Evolutionary conservation across 2,329 filamentous ascomycete genomes (phyloP), one percentile per base, ranked within the genome.

Genomic region (Aspergillus cejpii): DNA sequence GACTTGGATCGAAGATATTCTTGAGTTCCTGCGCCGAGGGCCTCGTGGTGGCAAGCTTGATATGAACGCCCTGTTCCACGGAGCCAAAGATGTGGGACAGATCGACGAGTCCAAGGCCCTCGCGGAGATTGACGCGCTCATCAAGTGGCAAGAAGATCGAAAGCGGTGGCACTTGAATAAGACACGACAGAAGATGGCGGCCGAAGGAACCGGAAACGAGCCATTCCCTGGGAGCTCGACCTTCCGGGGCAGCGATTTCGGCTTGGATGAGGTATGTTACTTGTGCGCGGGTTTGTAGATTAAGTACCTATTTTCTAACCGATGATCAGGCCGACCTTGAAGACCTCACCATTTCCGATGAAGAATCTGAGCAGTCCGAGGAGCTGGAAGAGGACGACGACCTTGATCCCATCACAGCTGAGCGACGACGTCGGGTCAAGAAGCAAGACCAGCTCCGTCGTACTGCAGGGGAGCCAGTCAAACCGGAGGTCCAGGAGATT

Each of bases 161-260:
- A 97, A 98, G 76, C 91, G 91, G 70, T 98, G 92, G 92, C 92
- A 98, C 64, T 83, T 91, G 49, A 88, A 94, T 69, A 98, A 98
- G 76, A 98, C 92, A 6, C 76, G 90, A 43, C 92, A 97, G 72
- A 98, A 98, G 76, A 97, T 98, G 92, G 92, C 92, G 0, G 89
- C 88, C 2, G 89, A 91, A 59, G 82, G 81, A 2, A 74, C 69
- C 7, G 62, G 63, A 5, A 66, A 62, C 15, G 66, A 76, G 45
- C 66, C 71, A 41, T 75, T 76, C 5, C 78, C 76, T 6, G 80
- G 73, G 19, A 72, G 75, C 53, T 58, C 63, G 14, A 72, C 66
- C 11, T 94, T 97, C 70, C 82, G 78, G 59, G 83, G 84, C 17
- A 80, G 79, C 39, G 92, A 98, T 68, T 98, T 98, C 70, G 92